phyloP scores from a whole-genome alignment of 805 yeast genomes.

The Metschnikowia amazonensis region DNA sequence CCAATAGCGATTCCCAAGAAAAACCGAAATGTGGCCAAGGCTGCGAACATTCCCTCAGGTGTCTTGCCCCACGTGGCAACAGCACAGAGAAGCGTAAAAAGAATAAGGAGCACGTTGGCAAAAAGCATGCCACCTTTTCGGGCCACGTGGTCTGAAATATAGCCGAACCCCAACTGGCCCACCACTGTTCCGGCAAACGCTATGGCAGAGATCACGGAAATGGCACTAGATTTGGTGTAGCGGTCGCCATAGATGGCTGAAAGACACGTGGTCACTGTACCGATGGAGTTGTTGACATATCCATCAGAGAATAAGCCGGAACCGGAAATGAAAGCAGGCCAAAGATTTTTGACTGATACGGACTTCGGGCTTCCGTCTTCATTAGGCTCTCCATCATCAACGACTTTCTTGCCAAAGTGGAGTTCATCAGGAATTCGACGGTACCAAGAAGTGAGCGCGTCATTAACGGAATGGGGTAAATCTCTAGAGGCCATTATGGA shows the following conservation, averaged over 20 bases:
- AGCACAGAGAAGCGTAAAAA: conserved; percentile 75
- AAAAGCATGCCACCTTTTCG: conserved; percentile 80
- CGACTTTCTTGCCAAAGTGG: conserved; percentile 7
- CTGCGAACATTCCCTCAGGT: conserved; percentile 75
- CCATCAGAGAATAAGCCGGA: conserved; percentile 95
- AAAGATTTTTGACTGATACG: conserved; percentile 24
- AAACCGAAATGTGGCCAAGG: conserved; percentile 79
- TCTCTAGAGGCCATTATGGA: conserved; percentile 18
- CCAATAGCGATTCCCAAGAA: conserved; percentile 91
- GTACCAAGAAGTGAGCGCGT: conserved; percentile 14
- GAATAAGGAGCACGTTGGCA: conserved; percentile 69
- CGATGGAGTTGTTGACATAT: conserved; percentile 80
- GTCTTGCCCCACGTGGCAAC: conserved; percentile 67
- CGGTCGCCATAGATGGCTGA: conserved; percentile 59
- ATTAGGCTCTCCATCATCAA: conserved; percentile 9
- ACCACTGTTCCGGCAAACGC: conserved; percentile 90
- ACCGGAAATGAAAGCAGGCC: conserved; percentile 54
- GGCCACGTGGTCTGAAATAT: conserved; percentile 71
- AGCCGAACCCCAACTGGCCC: conserved; percentile 81
- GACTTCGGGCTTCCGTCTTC: conserved; percentile 15
- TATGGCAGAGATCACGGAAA: conserved; percentile 77
- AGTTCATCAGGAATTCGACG: conserved; percentile 14
- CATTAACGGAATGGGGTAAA: conserved; percentile 17
- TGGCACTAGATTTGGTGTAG: conserved; percentile 62
- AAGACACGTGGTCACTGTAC: conserved; percentile 72